These are phyloP conservation scores for Ascomycota sp. DNA, from an alignment of 2,329 filamentous ascomycete genomes.

Conservation along the genomic window DNA sequence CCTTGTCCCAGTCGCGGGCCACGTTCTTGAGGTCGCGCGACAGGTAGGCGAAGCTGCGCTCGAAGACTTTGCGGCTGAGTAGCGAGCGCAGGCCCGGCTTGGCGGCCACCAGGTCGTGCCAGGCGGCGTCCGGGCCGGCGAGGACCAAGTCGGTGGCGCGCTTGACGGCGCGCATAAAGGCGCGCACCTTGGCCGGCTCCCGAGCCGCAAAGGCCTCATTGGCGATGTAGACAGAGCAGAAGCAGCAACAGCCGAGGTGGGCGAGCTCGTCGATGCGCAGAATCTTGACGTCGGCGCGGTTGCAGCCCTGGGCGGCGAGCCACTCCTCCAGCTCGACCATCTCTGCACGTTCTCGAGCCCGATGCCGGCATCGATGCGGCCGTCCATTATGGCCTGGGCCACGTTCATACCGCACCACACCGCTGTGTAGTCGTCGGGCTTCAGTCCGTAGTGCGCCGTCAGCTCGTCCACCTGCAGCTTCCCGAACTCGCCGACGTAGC, in stretches of 20 bases:
- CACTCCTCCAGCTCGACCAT: slow-evolving; percentile 69
- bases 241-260: slow-evolving; percentile 65
- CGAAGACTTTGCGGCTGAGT: slow-evolving; percentile 61
- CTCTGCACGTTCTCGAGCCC: slow-evolving; percentile 65
- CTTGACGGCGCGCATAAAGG: slow-evolving; percentile 56
- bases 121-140: slow-evolving; percentile 38
- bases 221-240: slow-evolving; percentile 67
- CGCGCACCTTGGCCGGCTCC: slow-evolving; percentile 43
- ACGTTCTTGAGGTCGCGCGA: slow-evolving; percentile 58
- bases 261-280: slow-evolving; percentile 64
- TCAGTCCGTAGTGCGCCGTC: slow-evolving; percentile 59
- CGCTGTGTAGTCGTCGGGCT: slow-evolving; percentile 51
- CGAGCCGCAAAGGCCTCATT: slow-evolving; percentile 50
- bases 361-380: slow-evolving; percentile 53
- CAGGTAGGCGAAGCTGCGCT: slow-evolving; percentile 61
- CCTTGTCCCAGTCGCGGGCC: slow-evolving; percentile 54
- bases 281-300: slow-evolving; percentile 54
- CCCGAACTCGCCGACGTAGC: slow-evolving; percentile 64
- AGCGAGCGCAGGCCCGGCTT: slow-evolving; percentile 49
- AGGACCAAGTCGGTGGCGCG: slow-evolving; percentile 54
- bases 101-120: slow-evolving; percentile 48
- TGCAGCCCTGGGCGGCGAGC: slow-evolving; percentile 41
- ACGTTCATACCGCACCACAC: slow-evolving; percentile 70
- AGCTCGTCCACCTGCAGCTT: slow-evolving; percentile 73
- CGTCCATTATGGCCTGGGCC: slow-evolving; percentile 52